phyloP scores from a whole-genome alignment of 129 eudicot species.

The Artemisia annua region DNA sequence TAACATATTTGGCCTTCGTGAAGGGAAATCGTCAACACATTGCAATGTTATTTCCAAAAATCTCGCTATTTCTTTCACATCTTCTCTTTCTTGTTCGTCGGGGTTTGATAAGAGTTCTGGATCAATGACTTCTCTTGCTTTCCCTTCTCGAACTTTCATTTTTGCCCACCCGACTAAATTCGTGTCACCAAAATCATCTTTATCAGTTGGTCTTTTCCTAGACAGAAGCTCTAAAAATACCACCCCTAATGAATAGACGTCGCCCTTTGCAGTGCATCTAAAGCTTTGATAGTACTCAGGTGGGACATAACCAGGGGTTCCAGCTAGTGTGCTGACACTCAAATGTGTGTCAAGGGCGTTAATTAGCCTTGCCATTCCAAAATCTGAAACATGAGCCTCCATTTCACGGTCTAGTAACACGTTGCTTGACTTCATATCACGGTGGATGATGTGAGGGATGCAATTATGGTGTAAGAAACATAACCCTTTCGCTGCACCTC shows the following conservation, averaged over 20 bases:
- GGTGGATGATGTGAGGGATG: constrained; percentile 82
- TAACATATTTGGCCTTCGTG: constrained; percentile 90
- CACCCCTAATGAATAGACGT: constrained; percentile 83
- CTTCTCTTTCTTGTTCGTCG: constrained; percentile 57
- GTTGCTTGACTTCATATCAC: constrained; percentile 93
- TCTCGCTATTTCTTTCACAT: constrained; percentile 76
- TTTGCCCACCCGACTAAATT: constrained; percentile 92
- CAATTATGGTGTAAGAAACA: constrained; percentile 88
- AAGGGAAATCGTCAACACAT: constrained; percentile 95
- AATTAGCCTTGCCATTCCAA: constrained; percentile 87
- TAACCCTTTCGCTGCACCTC: constrained; percentile 80
- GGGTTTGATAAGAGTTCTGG: constrained; percentile 45
- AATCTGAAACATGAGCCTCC: constrained; percentile 89
- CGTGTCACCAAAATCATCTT: constrained; percentile 91
- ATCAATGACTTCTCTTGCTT: constrained; percentile 84
- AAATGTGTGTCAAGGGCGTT: constrained; percentile 87
- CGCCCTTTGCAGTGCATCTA: constrained; percentile 84
- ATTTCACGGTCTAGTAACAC: constrained; percentile 72
- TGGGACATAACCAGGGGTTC: constrained; percentile 90
- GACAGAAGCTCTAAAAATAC: constrained; percentile 69
- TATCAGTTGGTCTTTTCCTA: constrained; percentile 83
- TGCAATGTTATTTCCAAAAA: constrained; percentile 72
- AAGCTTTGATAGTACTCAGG: constrained; percentile 95
- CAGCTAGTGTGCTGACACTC: constrained; percentile 79
- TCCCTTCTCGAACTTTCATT: constrained; percentile 84